Conservation (phyloP, 352 stramenopile genomes). For the Globisporangium solare region DNA sequence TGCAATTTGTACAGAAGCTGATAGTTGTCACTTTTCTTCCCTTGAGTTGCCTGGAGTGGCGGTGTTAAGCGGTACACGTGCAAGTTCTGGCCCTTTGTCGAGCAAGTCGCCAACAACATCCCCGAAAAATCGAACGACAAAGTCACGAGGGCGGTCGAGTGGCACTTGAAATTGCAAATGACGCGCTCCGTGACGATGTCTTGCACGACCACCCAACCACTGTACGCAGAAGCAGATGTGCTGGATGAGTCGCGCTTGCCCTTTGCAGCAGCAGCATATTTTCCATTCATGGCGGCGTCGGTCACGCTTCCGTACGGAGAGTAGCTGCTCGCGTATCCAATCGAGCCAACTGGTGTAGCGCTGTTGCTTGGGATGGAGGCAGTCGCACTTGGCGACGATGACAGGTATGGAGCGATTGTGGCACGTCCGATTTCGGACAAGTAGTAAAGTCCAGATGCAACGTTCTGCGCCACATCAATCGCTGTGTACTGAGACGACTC, state of each 20-base stretch:
- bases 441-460: constrained; percentile 85
- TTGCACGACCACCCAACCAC: constrained; percentile 64
- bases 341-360: constrained; percentile 12
- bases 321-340: constrained; percentile 17
- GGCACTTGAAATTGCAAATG: constrained; percentile 73
- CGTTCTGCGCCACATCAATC: constrained; percentile 83
- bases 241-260: constrained; percentile 13
- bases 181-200: constrained; percentile 58
- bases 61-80: constrained; percentile 78
- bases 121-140: constrained; percentile 76
- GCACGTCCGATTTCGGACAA: constrained; percentile 62
- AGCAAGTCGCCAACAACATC: constrained; percentile 73
- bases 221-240: constrained; percentile 20
- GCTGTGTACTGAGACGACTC: constrained; percentile 47
- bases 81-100: constrained; percentile 81
- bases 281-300: constrained; percentile 5
- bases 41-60: constrained; percentile 29
- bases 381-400: constrained; percentile 45
- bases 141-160: constrained; percentile 65
- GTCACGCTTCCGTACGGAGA: constrained; percentile 9
- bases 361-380: constrained; percentile 15
- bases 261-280: constrained; percentile 1
- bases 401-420: constrained; percentile 71
- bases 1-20: constrained; percentile 85
- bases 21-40: constrained; percentile 13